Evolutionary conservation across 805 yeast genomes (phyloP).

Genomic region (Babjeviella inositovora): DNA sequence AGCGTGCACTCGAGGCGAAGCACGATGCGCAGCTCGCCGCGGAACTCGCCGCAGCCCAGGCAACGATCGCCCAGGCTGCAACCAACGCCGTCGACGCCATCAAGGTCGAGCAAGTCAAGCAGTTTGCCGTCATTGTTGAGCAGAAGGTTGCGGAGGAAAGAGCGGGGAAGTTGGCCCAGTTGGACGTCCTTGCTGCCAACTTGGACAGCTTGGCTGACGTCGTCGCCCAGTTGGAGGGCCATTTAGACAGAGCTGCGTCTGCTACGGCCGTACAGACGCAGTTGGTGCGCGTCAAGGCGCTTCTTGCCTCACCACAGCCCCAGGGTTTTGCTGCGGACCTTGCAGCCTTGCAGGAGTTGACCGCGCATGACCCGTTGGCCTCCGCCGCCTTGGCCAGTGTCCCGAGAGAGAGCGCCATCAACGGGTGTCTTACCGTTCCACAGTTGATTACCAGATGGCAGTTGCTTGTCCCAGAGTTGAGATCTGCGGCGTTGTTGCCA

Average conservation of each 20-base stretch:
- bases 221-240: slow-evolving; percentile 22
- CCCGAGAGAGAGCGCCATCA: slow-evolving; percentile 19
- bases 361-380: slow-evolving; percentile 9
- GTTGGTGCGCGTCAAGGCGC: slow-evolving; percentile 26
- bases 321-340: slow-evolving; percentile 16
- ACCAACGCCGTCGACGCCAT: slow-evolving; percentile 56
- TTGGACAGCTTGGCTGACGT: slow-evolving; percentile 34
- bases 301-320: slow-evolving; percentile 22
- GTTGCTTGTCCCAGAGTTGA: slow-evolving; percentile 67
- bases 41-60: slow-evolving; percentile 56
- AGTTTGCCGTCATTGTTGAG: slow-evolving; percentile 40
- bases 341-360: slow-evolving; percentile 12
- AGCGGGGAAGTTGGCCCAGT: slow-evolving; percentile 57
- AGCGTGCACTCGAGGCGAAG: slow-evolving; percentile 39
- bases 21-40: slow-evolving; percentile 37
- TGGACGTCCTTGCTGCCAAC: slow-evolving; percentile 40
- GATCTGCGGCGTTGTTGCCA: slow-evolving; percentile 79
- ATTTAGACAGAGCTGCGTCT: slow-evolving; percentile 22
- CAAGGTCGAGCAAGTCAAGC: slow-evolving; percentile 52
- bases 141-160: slow-evolving; percentile 59
- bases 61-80: slow-evolving; percentile 52
- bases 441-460: slow-evolving; percentile 75
- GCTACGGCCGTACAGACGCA: slow-evolving; percentile 9
- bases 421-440: slow-evolving; percentile 59
- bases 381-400: slow-evolving; percentile 25